These are phyloP conservation scores for Cynara cardunculus DNA, from an alignment of 129 eudicot species.

Conservation along the genomic window DNA sequence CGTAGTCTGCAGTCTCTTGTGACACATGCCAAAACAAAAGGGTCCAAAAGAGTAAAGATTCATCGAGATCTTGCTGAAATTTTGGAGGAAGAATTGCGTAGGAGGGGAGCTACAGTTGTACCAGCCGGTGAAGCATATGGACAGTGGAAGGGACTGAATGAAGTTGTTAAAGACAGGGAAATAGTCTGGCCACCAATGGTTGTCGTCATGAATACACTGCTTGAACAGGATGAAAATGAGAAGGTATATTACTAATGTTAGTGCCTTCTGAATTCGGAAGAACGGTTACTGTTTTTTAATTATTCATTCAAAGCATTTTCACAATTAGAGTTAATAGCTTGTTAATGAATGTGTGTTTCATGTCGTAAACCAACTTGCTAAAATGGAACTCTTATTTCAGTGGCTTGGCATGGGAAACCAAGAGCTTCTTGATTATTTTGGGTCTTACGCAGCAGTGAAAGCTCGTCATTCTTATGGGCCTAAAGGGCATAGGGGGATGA, in stretches of 20 bases:
- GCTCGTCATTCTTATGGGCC: conserved; percentile 88
- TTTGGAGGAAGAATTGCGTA: conserved; percentile 69
- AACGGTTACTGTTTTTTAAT: not conserved
- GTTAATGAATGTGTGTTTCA: not conserved
- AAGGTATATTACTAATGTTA: conserved; percentile 40
- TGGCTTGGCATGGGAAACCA: conserved; percentile 95
- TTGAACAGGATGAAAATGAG: conserved; percentile 60
- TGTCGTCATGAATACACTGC: conserved; percentile 65
- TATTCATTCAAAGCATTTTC: not conserved
- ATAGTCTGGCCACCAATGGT: conserved; percentile 99
- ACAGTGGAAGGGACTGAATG: conserved; percentile 57
- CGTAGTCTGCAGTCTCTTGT: conserved; percentile 62
- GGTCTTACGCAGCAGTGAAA: conserved; percentile 47
- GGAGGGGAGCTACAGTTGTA: conserved; percentile 49
- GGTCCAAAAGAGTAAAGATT: conserved; percentile 62
- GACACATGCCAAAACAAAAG: conserved; percentile 72
- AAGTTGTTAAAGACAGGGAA: conserved; percentile 38
- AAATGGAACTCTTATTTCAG: conserved; percentile 33
- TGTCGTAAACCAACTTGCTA: not conserved
- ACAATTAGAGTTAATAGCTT: not conserved
- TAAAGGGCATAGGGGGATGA: conserved; percentile 81
- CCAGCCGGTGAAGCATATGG: conserved; percentile 69
- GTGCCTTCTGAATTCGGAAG: not conserved
- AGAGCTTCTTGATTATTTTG: conserved; percentile 72
- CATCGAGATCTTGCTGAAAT: conserved; percentile 68